Base-by-base conservation (phyloP, 129 eudicot species). In the Cynara cardunculus region DNA sequence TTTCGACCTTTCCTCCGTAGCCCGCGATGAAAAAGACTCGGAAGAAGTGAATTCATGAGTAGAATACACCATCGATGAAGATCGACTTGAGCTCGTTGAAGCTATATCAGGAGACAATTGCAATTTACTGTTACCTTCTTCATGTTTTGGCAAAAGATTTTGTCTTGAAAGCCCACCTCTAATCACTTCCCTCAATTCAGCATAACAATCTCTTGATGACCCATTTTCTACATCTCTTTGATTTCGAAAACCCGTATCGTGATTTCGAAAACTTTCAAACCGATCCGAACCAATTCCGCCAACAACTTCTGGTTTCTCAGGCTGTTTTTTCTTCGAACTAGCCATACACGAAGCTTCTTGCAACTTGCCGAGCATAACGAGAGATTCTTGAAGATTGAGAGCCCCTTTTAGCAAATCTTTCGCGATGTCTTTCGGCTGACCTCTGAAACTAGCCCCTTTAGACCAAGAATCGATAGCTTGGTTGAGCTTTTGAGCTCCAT, bases 401-500 rank as follows among this genome's bases (percentile, higher is more conserved):
- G 97, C 96, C 5, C 96, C 96, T 84, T 75, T 91, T 72, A 93
- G 72, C 91, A 93, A 86, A 73, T 91, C 91, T 53, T 87, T 81
- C 1, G 93, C 92, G 14, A 89, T 82, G 70, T 94, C 90, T 67
- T 86, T 87, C 0, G 89, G 83, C 70, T 68, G 84, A 53, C 87
- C 81, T 46, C 73, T 81, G n/a, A 84, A 80, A 68, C 81, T 83
- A 25, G 21, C 77, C 9, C 87, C 84, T 37, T 83, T 86, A 27
- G 98, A 89, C 93, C 89, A 89, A 5, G 90, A 88, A 66, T 87
- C 94, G n/a, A 89, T 86, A 67, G 88, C 90, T 65, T 87, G 78
- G 75, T 87, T 94, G 25, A 91, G 81, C 87, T 87, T 89, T 7
- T 82, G 85, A 76, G 94, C 94, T 74, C 92, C 97, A 78, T 85